Percentiles rank a stretch among this genome's conserved stretches.
Evolutionary conservation across 2,329 filamentous ascomycete genomes (phyloP).

Genomic region (Penicillium nordicum): DNA sequence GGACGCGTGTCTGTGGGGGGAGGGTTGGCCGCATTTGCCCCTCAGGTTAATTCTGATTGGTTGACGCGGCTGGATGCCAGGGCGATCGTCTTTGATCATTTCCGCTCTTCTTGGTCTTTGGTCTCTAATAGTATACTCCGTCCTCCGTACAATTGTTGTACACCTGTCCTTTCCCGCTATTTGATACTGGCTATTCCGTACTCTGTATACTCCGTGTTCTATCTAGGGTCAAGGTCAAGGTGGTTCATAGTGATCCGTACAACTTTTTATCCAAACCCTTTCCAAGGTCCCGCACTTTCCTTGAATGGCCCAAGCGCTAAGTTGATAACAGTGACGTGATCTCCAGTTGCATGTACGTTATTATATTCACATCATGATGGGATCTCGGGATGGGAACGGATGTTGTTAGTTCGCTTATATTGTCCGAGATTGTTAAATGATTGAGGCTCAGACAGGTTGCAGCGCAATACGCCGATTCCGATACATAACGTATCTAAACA

Average conservation of each 20-base stretch:
- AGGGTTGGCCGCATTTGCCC: constrained; percentile 11
- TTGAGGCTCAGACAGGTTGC: not conserved
- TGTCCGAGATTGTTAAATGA: not conserved
- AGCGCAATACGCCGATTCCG: not conserved
- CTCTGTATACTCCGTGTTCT: not conserved
- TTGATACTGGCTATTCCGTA: not conserved
- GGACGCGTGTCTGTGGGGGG: constrained; percentile 24
- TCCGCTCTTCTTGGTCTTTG: constrained; percentile 3
- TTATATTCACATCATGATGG: constrained; percentile 6
- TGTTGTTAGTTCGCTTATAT: constrained; percentile 5
- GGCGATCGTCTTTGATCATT: constrained; percentile 24
- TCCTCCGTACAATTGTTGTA: not conserved
- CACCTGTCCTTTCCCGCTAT: constrained; percentile 4
- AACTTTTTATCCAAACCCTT: not conserved
- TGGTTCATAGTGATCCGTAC: no score
- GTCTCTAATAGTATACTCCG: no score
- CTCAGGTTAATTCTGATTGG: constrained; percentile 15
- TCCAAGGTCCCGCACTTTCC: not conserved
- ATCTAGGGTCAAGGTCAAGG: not conserved
- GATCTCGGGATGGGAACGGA: not conserved
- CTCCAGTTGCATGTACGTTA: not conserved
- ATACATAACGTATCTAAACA: not conserved
- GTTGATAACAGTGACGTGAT: constrained; percentile 9
- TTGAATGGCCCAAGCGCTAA: constrained; percentile 2
- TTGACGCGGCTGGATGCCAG: constrained; percentile 13